Base-by-base conservation (phyloP, 495 filamentous ascomycete genomes). In the Achaetomiella virescens region DNA sequence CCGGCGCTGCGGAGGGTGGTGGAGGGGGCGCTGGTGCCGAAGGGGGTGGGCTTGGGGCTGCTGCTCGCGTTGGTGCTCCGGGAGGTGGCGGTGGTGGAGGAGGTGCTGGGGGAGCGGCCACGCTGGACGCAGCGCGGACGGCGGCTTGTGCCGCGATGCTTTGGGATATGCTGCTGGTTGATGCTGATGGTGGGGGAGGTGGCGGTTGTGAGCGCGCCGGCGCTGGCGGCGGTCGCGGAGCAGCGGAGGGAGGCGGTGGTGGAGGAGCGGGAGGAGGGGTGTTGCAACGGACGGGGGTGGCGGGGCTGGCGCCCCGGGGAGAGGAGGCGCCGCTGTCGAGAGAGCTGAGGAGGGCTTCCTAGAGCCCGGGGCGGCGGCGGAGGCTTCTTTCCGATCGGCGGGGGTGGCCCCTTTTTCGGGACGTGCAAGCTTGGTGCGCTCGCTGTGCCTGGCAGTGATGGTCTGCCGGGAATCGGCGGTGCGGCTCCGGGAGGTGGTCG, bases 321-420 rank as follows among this genome's bases (percentile, higher is more conserved):
- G 64, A 41, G 74, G 70, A 55, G 76, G 73, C 36, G 79, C 69
- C 72, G 72, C 29, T 66, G 71, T 69, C 35, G 74, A 72, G 35
- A 72, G 66, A 38, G 75, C 63, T 42, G 74, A 71, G 15, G 82
- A 84, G 6, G 83, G 85, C 64, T 89, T 91, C 53, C 86, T 75
- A 27, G 80, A 83, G 49, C 81, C 82, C n/a, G 81, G 85, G 82
- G 79, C 27, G 84, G 79, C 40, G 84, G 84, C 31, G 86, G 85
- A 21, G 89, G 88, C 61, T 82, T 82, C 66, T 81, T 82, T 73
- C 85, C 70, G 76, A 86, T 66, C 67, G 84, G 70, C 63, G 85
- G 66, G 58, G 82, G 70, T 46, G 76, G 71, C 57, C 82, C 71
- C 75, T 76, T 64, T 54, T 52, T 57, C 29, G 31, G 27, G 35